These are phyloP conservation scores for Adenanthera pavonina DNA, from an alignment of 306 rosid genomes.

Conservation along the genomic window DNA sequence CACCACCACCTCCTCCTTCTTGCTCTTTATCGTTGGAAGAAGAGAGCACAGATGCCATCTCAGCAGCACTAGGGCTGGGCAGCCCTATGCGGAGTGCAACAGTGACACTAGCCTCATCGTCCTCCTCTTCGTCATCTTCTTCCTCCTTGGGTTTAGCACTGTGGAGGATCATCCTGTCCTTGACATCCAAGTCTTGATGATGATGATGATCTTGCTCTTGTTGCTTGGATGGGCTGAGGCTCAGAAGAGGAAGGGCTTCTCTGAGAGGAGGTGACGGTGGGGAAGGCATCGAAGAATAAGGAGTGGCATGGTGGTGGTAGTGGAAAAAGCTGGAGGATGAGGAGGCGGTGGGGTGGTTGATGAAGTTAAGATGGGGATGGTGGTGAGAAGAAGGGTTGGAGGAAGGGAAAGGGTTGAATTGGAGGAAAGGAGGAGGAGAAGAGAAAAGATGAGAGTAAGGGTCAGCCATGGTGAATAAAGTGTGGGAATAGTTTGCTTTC, in stretches of 20 bases:
- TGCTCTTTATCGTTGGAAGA: conserved; percentile 42
- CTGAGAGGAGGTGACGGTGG: conserved; percentile 85
- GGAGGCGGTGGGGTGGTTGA: background rate
- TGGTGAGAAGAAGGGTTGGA: conserved; percentile 1
- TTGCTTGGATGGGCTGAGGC: conserved; percentile 57
- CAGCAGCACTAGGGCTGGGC: conserved; percentile 95
- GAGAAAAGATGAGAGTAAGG: conserved; percentile 53
- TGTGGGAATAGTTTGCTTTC: conserved; percentile 57
- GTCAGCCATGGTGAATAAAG: conserved; percentile 55
- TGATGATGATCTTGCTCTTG: conserved; percentile 21
- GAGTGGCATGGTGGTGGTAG: conserved; percentile 10
- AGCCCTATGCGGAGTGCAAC: conserved; percentile 98
- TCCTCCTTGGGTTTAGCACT: conserved; percentile 8
- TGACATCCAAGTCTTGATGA: background rate
- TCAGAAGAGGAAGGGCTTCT: conserved; percentile 80
- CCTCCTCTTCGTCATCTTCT: conserved; percentile 29
- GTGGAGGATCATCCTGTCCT: conserved; percentile 13
- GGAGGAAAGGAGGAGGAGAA: conserved; percentile 38
- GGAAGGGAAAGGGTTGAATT: conserved; percentile 41
- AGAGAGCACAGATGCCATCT: conserved; percentile 81
- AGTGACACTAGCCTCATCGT: conserved; percentile 50
- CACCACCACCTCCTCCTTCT: conserved; percentile 48
- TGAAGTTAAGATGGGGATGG: conserved; percentile 35
- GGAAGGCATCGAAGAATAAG: conserved; percentile 23
- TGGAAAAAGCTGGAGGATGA: conserved; percentile 8